These are phyloP conservation scores for Trichoderma breve DNA, from an alignment of 2,329 filamentous ascomycete genomes.

Conservation along the genomic window DNA sequence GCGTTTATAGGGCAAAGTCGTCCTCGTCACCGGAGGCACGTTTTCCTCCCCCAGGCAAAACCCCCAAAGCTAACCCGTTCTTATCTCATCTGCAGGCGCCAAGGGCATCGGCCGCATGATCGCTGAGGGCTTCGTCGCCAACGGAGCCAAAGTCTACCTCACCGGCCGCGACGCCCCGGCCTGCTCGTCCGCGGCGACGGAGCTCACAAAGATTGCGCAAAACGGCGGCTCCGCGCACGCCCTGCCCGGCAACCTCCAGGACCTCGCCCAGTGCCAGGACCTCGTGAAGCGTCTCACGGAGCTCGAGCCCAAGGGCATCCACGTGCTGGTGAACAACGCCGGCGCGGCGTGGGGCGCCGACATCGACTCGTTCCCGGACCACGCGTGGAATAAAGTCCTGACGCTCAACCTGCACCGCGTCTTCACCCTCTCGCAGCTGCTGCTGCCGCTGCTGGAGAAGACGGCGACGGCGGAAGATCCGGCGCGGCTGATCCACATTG, in stretches of 20 bases:
- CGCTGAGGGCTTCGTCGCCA: slow-evolving; percentile 61
- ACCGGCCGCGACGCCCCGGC: slow-evolving; percentile 60
- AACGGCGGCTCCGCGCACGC: slow-evolving; percentile 50
- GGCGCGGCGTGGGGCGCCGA: slow-evolving; percentile 63
- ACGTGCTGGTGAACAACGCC: slow-evolving; percentile 65
- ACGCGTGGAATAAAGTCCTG: slow-evolving; percentile 57
- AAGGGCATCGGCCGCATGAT: slow-evolving; percentile 69
- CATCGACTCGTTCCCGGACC: slow-evolving; percentile 58
- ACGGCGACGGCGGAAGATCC: slow-evolving; percentile 45
- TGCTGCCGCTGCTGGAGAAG: slow-evolving; percentile 57
- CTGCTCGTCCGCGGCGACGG: slow-evolving; percentile 54
- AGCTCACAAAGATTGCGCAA: slow-evolving; percentile 49
- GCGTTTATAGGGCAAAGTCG: slow-evolving; percentile 50
- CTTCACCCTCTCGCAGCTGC: slow-evolving; percentile 62
- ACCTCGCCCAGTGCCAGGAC: slow-evolving; percentile 52
- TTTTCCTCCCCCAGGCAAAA: background rate
- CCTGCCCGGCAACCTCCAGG: slow-evolving; percentile 64
- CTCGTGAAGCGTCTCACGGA: slow-evolving; percentile 52
- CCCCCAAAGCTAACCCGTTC: background rate
- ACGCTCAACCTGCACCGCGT: slow-evolving; percentile 67
- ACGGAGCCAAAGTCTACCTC: slow-evolving; percentile 64
- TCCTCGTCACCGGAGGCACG: slow-evolving; percentile 54
- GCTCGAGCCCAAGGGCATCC: slow-evolving; percentile 48
- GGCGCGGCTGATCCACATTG: slow-evolving; percentile 62
- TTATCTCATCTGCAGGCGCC: slow-evolving; percentile 35